These are phyloP conservation scores for Suhomyces emberorum DNA, from an alignment of 805 yeast genomes.

Conservation along the genomic window DNA sequence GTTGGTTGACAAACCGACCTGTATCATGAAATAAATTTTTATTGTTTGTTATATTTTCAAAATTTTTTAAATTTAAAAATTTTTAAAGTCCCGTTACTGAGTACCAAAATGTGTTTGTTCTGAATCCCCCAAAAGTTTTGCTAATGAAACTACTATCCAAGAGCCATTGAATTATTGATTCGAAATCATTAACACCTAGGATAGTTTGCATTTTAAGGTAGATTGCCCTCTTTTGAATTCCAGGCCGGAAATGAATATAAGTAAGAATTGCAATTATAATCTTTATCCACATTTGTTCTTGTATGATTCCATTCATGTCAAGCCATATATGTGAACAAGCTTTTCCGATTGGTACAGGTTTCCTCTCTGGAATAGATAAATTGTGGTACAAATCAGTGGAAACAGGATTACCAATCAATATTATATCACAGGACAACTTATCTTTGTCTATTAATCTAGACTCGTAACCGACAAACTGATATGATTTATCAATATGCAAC, in stretches of 20 bases:
- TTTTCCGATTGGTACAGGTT: slow-evolving; percentile 53
- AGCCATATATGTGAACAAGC: slow-evolving; percentile 75
- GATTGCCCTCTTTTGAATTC: slow-evolving; percentile 22
- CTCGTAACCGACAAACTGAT: slow-evolving; percentile 60
- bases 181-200: slow-evolving; percentile 27
- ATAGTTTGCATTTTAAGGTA: slow-evolving; percentile 27
- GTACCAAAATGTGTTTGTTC: slow-evolving; percentile 48
- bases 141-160: slow-evolving; percentile 31
- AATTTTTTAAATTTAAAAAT: too few species aligned
- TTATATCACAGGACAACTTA: slow-evolving; percentile 62
- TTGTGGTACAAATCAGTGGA: background rate
- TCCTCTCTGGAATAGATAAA: slow-evolving; percentile 4
- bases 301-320: slow-evolving; percentile 59
- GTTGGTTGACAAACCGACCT: too few species aligned
- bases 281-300: slow-evolving; percentile 57
- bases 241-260: slow-evolving; percentile 36
- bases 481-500: slow-evolving; percentile 48
- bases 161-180: slow-evolving; percentile 39
- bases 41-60: too few species aligned
- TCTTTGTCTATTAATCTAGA: slow-evolving; percentile 72
- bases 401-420: slow-evolving; percentile 36
- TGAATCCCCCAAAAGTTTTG: slow-evolving; percentile 38
- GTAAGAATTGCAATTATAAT: slow-evolving; percentile 45
- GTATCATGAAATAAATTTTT: too few species aligned
- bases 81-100: slow-evolving; percentile 30